Evolutionary conservation across 2,329 filamentous ascomycete species (phyloP), one percentile per base, ranked within the genome.

Genomic region (Penicillium sp.): DNA sequence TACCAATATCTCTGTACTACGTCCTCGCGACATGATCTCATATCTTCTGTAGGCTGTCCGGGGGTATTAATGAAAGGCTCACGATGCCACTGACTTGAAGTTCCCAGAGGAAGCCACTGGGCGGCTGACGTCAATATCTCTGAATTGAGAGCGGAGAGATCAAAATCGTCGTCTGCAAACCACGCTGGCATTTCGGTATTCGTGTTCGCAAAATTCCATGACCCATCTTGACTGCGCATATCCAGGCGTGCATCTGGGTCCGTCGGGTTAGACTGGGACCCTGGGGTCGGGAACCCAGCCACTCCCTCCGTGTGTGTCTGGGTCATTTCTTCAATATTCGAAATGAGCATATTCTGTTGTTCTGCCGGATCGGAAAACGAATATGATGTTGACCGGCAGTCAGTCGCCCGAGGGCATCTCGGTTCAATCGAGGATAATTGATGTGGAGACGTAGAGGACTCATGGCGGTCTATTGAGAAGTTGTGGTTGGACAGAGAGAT

Each of bases 161-260:
- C 63, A 44, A 69, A 68, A 21, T 67, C 51, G 5, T 69, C 64
- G 21, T 55, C 54, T 5, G 61, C 62, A 19, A 68, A 42, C 65
- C 65, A 67, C 1, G 57, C 50, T 3, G 66, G 63, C 4, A 57
- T 47, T 33, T 64, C 39, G 3, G 39, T 42, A 42, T 42, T 23
- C 4, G 5, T 8, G 10, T 42, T 42, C 8, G 9, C 39, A 23
- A 42, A 42, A 5, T 5, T 23, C 39, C 39, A 42, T 23, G 39
- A 5, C 1, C 11, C 39, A 42, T 23, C 39, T 42, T 23, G 39
- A 13, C 39, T 21, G 10, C 10, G 11, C 13, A 23, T 23, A 23
- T 42, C 39, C 19, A 42, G 19, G 3, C 9, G 2, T 42, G 19
- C 1, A 4, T 23, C 39, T 42, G 39, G 39, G 2, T 13, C 39